A percentile compares a stretch with the other conserved stretches of the same genome.
Conservation (phyloP, 106 monocot species). For the Dactylorhiza incarnata region DNA sequence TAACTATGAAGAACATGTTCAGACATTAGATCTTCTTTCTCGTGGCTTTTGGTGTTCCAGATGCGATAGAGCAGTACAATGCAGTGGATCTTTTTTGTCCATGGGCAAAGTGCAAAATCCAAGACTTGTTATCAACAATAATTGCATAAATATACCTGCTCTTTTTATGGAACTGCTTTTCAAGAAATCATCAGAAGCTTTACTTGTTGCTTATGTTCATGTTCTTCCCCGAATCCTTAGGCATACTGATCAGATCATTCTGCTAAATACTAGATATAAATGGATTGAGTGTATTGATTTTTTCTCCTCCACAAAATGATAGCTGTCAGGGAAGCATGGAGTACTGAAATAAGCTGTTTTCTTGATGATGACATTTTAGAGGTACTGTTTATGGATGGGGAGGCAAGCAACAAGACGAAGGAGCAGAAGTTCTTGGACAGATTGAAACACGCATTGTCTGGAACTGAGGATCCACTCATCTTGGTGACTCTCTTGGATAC, state of each 20-base stretch:
- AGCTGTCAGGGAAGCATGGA: no score
- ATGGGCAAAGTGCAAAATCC: slow-evolving; percentile 25
- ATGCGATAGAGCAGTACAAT: slow-evolving; percentile 39
- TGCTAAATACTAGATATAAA: slow-evolving; percentile 29
- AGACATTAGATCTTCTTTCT: slow-evolving; percentile 60
- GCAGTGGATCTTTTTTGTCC: slow-evolving; percentile 14
- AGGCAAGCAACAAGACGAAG: no score
- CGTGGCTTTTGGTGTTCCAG: slow-evolving; percentile 71
- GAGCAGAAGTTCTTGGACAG: slow-evolving; percentile 41
- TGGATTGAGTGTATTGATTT: no score
- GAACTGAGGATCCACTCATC: slow-evolving; percentile 51
- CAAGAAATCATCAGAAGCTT: slow-evolving; percentile 39
- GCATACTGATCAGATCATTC: slow-evolving; percentile 36
- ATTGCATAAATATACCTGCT: slow-evolving; percentile 28
- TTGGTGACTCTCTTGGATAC: slow-evolving; percentile 67
- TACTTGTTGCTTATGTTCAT: slow-evolving; percentile 36
- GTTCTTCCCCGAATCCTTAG: slow-evolving; percentile 66
- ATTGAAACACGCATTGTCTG: slow-evolving; percentile 48
- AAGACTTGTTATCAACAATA: slow-evolving; percentile 11
- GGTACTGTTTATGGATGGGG: no score
- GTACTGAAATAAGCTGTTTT: no score
- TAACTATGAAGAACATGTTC: slow-evolving; percentile 19
- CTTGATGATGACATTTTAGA: no score
- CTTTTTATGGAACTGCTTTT: slow-evolving; percentile 64
- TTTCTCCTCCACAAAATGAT: no score